Evolutionary conservation across 1,139 yeast genomes (phyloP), one percentile per base, ranked within the genome.

Genomic region (Magnusiomyces fungicola): DNA sequence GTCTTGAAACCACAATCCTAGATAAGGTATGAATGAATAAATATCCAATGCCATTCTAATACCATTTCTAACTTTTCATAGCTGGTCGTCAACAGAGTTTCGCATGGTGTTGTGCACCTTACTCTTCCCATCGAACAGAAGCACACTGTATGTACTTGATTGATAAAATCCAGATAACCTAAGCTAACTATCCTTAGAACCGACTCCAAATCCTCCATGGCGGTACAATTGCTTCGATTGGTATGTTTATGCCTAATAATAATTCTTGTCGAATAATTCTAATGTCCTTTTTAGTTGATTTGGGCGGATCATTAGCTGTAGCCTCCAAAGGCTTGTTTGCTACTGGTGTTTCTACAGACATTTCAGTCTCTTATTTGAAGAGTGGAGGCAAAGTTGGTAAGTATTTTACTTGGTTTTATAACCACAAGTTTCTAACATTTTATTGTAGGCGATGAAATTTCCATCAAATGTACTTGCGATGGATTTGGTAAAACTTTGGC

Each of bases 221-320:
- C 14, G 75, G 75, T 1, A 67, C 71, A 3, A 57, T 71, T 29
- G 70, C 74, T 3, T 51, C 54, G 33, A 54, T 60, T n/a, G 63
- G 60, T 56, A 40, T 3, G 53, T 40, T 23, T 46, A 2, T 12
- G 3, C 25, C 7, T 34, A 6, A 14, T 27, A 24, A 23, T 24
- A 22, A 27, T 39, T 23, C 12, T 27, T 5, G 25, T 22, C 33
- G 14, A 24, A 33, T 21, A 16, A 14, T 12, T 37, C 3, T 3
- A 3, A 9, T 16, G 7, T 42, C 21, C 19, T 53, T 66, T 3
- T 49, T 61, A 29, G 71, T 70, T 14, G 75, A 71, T 48, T 61
- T 72, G 2, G 75, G 74, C 10, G 75, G 75, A n/a, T 71, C 75
- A 3, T 56, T 71, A 48, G 75, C 75, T 0, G 61, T 70, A 3